Evolutionary conservation across 331 rosid species (phyloP).

Genomic region (Rosa hybrid): DNA sequence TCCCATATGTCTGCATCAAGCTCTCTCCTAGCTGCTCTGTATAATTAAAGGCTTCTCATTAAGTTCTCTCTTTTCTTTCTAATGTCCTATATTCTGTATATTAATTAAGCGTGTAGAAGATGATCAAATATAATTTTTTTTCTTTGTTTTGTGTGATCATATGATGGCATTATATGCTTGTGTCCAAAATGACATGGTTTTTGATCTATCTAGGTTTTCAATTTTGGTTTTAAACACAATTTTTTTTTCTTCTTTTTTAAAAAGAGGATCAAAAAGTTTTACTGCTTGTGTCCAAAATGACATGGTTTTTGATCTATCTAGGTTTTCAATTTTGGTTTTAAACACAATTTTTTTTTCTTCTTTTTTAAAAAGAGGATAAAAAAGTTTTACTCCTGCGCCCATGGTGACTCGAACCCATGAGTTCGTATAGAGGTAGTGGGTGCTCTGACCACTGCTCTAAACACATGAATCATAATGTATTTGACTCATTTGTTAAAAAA

Average conservation of each 20-base stretch:
- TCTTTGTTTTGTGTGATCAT: not conserved
- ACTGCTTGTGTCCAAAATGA: not conserved
- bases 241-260: no score
- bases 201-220: not conserved
- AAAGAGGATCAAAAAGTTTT: no score
- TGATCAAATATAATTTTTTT: slow-evolving; percentile 2
- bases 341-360: no score
- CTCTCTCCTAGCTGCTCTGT: slow-evolving; percentile 10
- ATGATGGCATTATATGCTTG: not conserved
- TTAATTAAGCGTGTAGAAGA: slow-evolving; percentile 20
- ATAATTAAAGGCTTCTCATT: slow-evolving; percentile 8
- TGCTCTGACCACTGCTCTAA: no score
- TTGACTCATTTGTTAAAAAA: not conserved
- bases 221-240: no score
- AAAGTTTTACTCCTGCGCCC: no score
- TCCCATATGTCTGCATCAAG: slow-evolving; percentile 1
- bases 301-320: not conserved
- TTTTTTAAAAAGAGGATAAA: no score
- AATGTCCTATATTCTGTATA: slow-evolving; percentile 20
- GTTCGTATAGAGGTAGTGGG: no score
- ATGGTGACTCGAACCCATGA: no score
- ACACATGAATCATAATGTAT: no score
- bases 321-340: not conserved
- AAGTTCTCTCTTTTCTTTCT: not conserved
- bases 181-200: not conserved